Evolutionary conservation across 2,329 filamentous ascomycete genomes (phyloP), one percentile per base, ranked within the genome.

Genomic region (Trichoderma semiorbis): DNA sequence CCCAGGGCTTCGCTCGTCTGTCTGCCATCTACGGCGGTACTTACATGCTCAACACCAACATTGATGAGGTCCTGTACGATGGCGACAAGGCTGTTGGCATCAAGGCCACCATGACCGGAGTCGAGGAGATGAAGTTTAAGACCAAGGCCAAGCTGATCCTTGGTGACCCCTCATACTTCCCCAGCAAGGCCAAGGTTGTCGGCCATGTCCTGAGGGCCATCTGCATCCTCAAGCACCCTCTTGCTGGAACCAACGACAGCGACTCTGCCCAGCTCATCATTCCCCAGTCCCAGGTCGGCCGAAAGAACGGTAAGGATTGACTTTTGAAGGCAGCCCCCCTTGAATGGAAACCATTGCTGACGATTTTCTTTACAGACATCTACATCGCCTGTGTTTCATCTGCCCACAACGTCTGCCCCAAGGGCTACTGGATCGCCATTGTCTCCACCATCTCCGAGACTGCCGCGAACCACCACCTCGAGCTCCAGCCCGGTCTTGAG

Each of bases 21-120:
- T 98, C 95, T 53, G 96, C 96, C 82, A 98, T 99, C 84, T 98
- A 99, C 81, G 96, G 96, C 75, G 96, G 96, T 77, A 99, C 96
- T 65, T 99, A 99, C 85, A 99, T 99, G 95, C 91, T 99, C 79
- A 98, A 98, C 87, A 97, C 96, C 77, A 90, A 91, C 76, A 89
- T 99, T 70, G 93, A 98, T 75, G 96, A 99, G 86, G 85, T 99
- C 75, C 83, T 92, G 73, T 97, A 96, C 80, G 93, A 97, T 72
- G 89, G 86, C 70, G 89, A 88, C 80, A 97, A 97, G 87, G 93
- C 95, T n/a, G 88, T 90, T 18, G 96, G 96, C 71, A 98, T 99
- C 86, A 97, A 97, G 86, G 96, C 96, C 65, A 98, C 96, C 77
- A 98, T 98, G 95, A 91, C 91, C 80, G 93, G 93, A 81, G 90